Evolutionary conservation across 2,329 filamentous ascomycete genomes (phyloP), one percentile per base, ranked within the genome.

Genomic region (Xylaria sp.): DNA sequence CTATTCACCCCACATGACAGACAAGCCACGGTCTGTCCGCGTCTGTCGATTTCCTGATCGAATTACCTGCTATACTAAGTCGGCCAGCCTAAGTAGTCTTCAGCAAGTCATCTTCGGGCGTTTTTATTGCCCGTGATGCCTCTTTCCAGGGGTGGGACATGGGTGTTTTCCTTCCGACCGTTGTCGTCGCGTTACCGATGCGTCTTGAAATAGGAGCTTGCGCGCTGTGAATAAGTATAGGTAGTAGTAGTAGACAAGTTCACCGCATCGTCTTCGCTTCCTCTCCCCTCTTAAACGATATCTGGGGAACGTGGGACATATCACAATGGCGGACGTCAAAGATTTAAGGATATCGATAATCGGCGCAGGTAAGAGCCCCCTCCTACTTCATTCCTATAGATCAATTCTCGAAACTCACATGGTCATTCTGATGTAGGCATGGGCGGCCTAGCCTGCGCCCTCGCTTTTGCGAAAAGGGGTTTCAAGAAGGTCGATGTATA

Each of bases 401-500:
- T 12, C 15, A 2, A 38, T 9, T 4, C 12, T 35, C 12, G 17
- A 15, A 43, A 45, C 55, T 61, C 11, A 60, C 43, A 54, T 28
- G 19, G 17, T 19, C 28, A 11, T 45, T 8, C 31, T 38, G 42
- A 25, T 25, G 52, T 62, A 89, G 90, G 91, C 67, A 94, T 95
- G 90, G 91, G 91, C 55, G 92, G 92, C 28, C 80, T 94, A 28
- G 87, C 89, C 60, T 84, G 82, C 54, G 90, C 91, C 6, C 83
- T 94, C 37, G 86, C 90, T 12, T 83, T 94, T 37, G 90, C 91
- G 42, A 90, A 90, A 77, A 87, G 88, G 70, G 92, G 91, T 7
- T 94, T 94, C 77, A 85, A 82, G 67, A 80, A 90, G 60, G 89
- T 94, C 71, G 82, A 89, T 57, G 86, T 94, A 53, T 94, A 88